Base-by-base conservation (phyloP, 1,284 basidiomycete species). In the Leccinum pachyderme region DNA sequence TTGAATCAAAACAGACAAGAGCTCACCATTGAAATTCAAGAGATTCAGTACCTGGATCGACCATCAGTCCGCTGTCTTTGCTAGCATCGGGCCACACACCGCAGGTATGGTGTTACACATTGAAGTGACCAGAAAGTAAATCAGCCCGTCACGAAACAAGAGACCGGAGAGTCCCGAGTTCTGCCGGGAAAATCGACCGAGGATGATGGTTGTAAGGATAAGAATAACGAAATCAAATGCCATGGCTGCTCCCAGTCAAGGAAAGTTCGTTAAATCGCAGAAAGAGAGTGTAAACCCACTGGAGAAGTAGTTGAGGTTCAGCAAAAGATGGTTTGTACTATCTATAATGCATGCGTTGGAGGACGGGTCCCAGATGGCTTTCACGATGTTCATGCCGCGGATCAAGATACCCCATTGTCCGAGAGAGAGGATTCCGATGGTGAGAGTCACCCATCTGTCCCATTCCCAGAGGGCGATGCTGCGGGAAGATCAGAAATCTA, bases 391-490 rank as follows among this genome's bases (percentile, higher is more conserved):
- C 82, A 87, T 86, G 25, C 82, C 81, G 35, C 86, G 80, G 61
- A 83, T 85, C 33, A 89, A 71, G 31, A 89, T 73, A 5, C 72
- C 78, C 84, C 85, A 87, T 56, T 87, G 86, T 2, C 75, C 83
- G 31, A 86, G 61, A 58, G 81, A 83, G 18, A 88, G 72, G 25
- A 58, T 58, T 15, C 77, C 74, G 29, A 89, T 77, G 4, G 78
- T 72, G 24, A 80, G 65, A 6, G 82, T 70, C 33, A 88, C 71
- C 15, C 69, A 70, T 44, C 68, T 68, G 54, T 80, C 75, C 49
- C 84, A 80, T 57, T 87, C 80, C 87, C 86, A 87, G 22, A 91
- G 74, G 8, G 86, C 86, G 24, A 87, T 77, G 3, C 86, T 89
- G 56, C 25, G 37, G 37, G 53, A 51, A 31, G 46, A 27, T 59